Base-by-base conservation (phyloP, 2,329 filamentous ascomycete species). In the Passalora sequoiae region DNA sequence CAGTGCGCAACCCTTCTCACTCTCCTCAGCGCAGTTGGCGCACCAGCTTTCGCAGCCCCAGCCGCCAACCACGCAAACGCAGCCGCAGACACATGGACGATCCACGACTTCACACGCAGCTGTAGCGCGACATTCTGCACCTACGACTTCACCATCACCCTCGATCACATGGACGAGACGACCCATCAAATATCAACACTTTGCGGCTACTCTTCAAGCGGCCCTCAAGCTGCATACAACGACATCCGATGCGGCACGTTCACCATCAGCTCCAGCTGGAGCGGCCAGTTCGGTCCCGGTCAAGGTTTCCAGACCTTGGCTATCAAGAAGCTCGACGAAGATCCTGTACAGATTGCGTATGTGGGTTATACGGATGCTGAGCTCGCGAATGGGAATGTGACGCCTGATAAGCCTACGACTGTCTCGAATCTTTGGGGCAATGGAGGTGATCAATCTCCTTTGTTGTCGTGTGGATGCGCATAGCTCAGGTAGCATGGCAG, bases 371-470 rank as follows among this genome's bases (percentile, higher is more conserved):
- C 42, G 5, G 53, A 56, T 13, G 38, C 30, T 16, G 44, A 54
- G 44, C 20, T 56, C 7, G 46, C 24, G 2, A 44, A 33, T 9
- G 46, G 43, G 13, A 16, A 45, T 30, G 53, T 56, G 28, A 47
- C 41, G 42, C 53, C 51, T 12, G 46, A 54, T 32, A 49, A 56
- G 51, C n/a, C n/a, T n/a, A n/a, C n/a, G n/a, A n/a, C n/a, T n/a
- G n/a, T n/a, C n/a, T n/a, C n/a, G n/a, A n/a, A n/a, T n/a, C n/a
- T n/a, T n/a, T n/a, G n/a, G n/a, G n/a, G n/a, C n/a, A n/a, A n/a
- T n/a, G n/a, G n/a, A n/a, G n/a, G n/a, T n/a, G n/a, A n/a, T n/a
- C n/a, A n/a, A n/a, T n/a, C n/a, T n/a, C n/a, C n/a, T n/a, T n/a
- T n/a, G n/a, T n/a, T n/a, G n/a, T n/a, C n/a, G n/a, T n/a, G n/a